Evolutionary conservation across 2,329 filamentous ascomycete genomes (phyloP).

Genomic region (Phyllosticta ampelicida): DNA sequence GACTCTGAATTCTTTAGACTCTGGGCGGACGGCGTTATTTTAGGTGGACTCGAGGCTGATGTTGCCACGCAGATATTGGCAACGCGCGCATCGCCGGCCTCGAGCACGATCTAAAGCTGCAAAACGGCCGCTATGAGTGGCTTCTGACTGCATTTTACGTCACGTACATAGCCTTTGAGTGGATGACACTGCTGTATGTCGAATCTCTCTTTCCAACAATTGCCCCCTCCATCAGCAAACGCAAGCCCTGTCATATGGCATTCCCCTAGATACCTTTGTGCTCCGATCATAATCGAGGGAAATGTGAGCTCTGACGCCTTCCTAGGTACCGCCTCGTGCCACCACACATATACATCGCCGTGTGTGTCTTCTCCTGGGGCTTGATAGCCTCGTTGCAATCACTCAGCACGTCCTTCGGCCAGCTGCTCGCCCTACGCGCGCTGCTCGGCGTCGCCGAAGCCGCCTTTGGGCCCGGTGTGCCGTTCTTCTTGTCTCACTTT

Average conservation of each 20-base stretch:
- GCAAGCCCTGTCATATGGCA: background rate
- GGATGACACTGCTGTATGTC: conserved; percentile 50
- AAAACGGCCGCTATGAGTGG: conserved; percentile 49
- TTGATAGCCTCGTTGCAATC: conserved; percentile 63
- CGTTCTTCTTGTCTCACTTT: conserved; percentile 55
- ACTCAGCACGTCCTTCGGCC: conserved; percentile 34
- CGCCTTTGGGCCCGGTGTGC: conserved; percentile 52
- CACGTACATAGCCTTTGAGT: conserved; percentile 54
- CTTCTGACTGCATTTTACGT: conserved; percentile 53
- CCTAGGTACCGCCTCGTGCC: conserved; percentile 45
- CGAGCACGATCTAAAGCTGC: conserved; percentile 42
- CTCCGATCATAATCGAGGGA: background rate
- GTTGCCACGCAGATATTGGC: conserved; percentile 38
- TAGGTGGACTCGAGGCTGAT: background rate
- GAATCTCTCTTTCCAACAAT: background rate
- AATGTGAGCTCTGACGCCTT: background rate
- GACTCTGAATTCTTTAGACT: too few species aligned
- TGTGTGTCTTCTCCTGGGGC: conserved; percentile 69
- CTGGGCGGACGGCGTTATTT: too few species aligned
- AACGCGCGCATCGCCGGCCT: conserved; percentile 54
- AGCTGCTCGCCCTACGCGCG: conserved; percentile 52
- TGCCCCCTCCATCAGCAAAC: background rate
- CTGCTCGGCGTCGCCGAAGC: conserved; percentile 49
- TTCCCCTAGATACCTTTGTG: background rate
- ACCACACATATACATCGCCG: conserved; percentile 49